These are phyloP conservation scores for Paramecium primaurelia DNA, from an alignment of 73 alveolate species.

Conservation along the genomic window DNA sequence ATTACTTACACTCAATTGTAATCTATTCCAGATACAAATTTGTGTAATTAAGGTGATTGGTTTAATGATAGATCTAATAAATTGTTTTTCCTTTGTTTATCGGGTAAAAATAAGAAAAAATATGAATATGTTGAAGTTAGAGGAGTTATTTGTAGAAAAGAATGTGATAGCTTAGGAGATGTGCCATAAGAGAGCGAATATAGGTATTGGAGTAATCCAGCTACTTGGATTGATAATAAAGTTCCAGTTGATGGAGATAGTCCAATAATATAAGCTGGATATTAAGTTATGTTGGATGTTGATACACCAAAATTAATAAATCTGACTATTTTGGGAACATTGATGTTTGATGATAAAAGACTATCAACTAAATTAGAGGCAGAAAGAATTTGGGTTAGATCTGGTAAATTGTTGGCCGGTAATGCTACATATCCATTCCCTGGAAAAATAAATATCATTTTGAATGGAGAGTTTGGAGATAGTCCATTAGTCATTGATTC, in stretches of 20 bases:
- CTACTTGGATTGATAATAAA: neutral
- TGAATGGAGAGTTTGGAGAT: slow-evolving; percentile 12
- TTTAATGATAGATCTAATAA: slow-evolving; percentile 8
- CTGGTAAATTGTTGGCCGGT: neutral
- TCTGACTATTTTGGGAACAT: neutral
- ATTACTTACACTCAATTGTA: neutral
- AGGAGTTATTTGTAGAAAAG: slow-evolving; percentile 28
- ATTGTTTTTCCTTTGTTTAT: slow-evolving; percentile 21
- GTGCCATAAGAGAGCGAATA: neutral
- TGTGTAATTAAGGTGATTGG: slow-evolving; percentile 53
- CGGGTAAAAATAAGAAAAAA: neutral
- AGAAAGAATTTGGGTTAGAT: neutral
- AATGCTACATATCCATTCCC: slow-evolving; percentile 41
- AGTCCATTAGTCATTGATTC: neutral
- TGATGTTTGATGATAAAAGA: neutral
- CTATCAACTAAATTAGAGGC: neutral
- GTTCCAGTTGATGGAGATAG: slow-evolving; percentile 5
- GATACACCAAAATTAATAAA: slow-evolving; percentile 11
- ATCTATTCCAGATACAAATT: neutral
- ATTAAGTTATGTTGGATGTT: neutral
- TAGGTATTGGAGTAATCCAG: neutral
- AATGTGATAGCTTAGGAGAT: neutral
- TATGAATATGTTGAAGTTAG: slow-evolving; percentile 26
- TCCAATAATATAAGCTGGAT: neutral
- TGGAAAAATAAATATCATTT: neutral